phyloP scores from a whole-genome alignment of 192 early-diverging fungal species.

The Gryganskiella cystojenkinii region DNA sequence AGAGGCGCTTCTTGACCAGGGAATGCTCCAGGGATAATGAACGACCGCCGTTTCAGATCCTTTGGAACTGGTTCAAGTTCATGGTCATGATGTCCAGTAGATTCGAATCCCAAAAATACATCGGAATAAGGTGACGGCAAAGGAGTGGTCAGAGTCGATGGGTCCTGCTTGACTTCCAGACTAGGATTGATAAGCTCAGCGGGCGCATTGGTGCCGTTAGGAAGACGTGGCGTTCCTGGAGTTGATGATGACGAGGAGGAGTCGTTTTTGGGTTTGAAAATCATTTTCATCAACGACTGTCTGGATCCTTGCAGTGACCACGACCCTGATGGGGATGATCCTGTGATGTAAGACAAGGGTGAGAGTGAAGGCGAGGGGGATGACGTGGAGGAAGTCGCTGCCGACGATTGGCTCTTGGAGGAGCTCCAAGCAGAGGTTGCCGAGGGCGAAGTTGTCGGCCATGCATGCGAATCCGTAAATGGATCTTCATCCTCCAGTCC shows the following conservation, averaged over 20 bases:
- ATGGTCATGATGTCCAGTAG: background rate
- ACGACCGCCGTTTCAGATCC: slow-evolving; percentile 37
- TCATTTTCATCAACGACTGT: slow-evolving; percentile 46
- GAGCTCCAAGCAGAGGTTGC: background rate
- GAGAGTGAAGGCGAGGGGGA: slow-evolving; percentile 39
- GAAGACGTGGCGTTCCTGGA: background rate
- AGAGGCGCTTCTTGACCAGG: slow-evolving; percentile 27
- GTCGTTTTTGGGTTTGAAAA: slow-evolving; percentile 47
- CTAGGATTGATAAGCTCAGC: background rate
- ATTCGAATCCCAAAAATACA: slow-evolving; percentile 41
- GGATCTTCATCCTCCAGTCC: slow-evolving; percentile 44
- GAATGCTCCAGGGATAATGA: slow-evolving; percentile 38
- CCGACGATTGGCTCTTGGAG: slow-evolving; percentile 4
- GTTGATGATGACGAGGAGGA: background rate
- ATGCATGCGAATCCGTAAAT: slow-evolving; percentile 44
- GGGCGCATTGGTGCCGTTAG: background rate
- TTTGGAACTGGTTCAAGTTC: slow-evolving; percentile 15
- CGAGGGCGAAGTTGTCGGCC: background rate
- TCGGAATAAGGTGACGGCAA: slow-evolving; percentile 10
- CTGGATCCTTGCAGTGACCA: slow-evolving; percentile 51
- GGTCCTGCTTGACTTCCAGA: background rate
- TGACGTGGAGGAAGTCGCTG: background rate
- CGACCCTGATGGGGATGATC: slow-evolving; percentile 29
- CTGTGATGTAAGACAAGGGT: slow-evolving; percentile 40
- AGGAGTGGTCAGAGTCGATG: slow-evolving; percentile 7